A percentile compares a stretch with the other conserved stretches of the same genome.
phyloP scores from a whole-genome alignment of 371 early-diverging fungal species.

The Syncephalastrum contaminatum region DNA sequence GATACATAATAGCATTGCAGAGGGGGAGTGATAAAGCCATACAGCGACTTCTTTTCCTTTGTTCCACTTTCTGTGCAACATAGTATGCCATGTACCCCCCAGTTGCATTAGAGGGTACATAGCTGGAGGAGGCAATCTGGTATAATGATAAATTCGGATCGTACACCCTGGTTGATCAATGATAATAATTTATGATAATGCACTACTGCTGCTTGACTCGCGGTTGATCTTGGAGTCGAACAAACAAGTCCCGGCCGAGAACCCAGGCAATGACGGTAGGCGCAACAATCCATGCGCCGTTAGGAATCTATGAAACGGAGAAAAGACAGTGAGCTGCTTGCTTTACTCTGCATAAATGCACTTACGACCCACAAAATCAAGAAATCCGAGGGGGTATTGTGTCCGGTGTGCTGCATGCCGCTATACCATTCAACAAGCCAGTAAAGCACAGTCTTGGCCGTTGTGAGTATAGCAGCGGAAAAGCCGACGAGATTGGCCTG shows the following conservation, averaged over 20 bases:
- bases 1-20: too few relatives aligned
- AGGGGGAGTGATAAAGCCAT: too few relatives aligned
- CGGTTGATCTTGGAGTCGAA: constrained; percentile 13
- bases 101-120: too few relatives aligned
- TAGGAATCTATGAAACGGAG: constrained; percentile 26
- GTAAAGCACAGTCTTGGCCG: constrained; percentile 36
- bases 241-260: constrained; percentile 26
- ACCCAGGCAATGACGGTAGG: constrained; percentile 19
- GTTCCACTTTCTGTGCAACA: too few relatives aligned
- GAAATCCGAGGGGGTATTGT: constrained; percentile 20
- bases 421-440: constrained; percentile 33
- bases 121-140: too few relatives aligned
- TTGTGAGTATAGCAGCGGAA: constrained; percentile 27
- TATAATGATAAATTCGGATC: too few relatives aligned
- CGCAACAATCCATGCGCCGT: constrained; percentile 36
- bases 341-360: neutral
- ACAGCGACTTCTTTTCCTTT: too few relatives aligned
- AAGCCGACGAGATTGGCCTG: constrained; percentile 33
- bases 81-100: too few relatives aligned
- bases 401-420: constrained; percentile 33
- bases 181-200: too few relatives aligned
- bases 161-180: too few relatives aligned
- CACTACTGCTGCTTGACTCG: too few relatives aligned
- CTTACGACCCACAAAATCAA: constrained; percentile 37
- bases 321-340: neutral